Conservation (phyloP, 2,329 filamentous ascomycete species). For the Aspergillus sojae region DNA sequence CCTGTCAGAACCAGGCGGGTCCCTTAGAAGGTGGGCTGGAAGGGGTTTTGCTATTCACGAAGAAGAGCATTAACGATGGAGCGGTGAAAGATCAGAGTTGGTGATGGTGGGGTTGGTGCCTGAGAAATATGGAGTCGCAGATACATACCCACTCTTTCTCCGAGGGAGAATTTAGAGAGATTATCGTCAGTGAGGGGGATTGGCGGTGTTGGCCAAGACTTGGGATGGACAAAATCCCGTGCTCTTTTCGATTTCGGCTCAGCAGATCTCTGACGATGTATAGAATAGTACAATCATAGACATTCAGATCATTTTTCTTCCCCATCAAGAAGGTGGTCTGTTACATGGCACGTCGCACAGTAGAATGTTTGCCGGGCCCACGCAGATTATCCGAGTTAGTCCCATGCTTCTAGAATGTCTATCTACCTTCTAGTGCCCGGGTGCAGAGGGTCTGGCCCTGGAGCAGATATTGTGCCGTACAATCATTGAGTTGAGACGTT, state of each 20-base stretch:
- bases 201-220: background rate
- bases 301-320: background rate
- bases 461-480: background rate
- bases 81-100: background rate
- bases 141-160: background rate
- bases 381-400: background rate
- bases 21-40: background rate
- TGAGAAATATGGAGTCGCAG: background rate
- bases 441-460: background rate
- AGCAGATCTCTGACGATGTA: background rate
- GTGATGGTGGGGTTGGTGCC: background rate
- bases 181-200: background rate
- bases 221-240: background rate
- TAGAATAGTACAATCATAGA: too few relatives aligned
- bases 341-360: background rate
- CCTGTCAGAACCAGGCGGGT: background rate
- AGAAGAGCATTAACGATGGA: background rate
- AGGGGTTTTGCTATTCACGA: background rate
- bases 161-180: background rate
- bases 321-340: background rate
- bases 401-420: background rate
- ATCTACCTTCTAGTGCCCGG: background rate
- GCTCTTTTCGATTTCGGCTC: background rate
- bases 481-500: background rate
- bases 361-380: background rate